A percentile compares a stretch with the other conserved stretches of the same genome.
phyloP scores from a whole-genome alignment of 2,329 filamentous ascomycete species.

The Fusarium solani-melongenae region DNA sequence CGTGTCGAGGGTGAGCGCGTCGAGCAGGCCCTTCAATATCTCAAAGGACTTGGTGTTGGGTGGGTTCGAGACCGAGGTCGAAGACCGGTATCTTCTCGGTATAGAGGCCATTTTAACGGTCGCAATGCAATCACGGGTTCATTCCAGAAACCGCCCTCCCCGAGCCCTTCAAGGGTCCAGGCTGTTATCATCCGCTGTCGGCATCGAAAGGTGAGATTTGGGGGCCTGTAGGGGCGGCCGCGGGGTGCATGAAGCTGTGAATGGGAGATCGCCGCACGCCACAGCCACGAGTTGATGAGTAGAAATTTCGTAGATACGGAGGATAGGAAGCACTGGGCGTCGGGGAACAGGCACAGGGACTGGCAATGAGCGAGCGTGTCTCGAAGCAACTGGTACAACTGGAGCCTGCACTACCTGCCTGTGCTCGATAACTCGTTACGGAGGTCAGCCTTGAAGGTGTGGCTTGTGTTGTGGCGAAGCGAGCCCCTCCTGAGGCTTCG shows the following conservation, averaged over 20 bases:
- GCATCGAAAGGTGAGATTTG: constrained; percentile 49
- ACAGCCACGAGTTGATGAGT: constrained; percentile 11
- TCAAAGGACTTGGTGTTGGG: constrained; percentile 70
- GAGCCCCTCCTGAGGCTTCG: constrained; percentile 36
- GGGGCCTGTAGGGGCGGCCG: constrained; percentile 40
- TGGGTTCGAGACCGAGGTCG: constrained; percentile 69
- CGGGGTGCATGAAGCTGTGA: constrained; percentile 44
- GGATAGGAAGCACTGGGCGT: background rate
- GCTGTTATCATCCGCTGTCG: constrained; percentile 44
- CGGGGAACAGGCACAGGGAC: constrained; percentile 8
- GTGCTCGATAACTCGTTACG: constrained; percentile 39
- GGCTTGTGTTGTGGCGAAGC: constrained; percentile 39
- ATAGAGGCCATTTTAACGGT: constrained; percentile 60
- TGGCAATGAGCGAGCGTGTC: constrained; percentile 37
- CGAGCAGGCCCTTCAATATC: constrained; percentile 66
- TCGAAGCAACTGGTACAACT: constrained; percentile 37
- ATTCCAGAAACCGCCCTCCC: constrained; percentile 44
- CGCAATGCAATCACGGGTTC: constrained; percentile 34
- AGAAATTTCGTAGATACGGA: background rate
- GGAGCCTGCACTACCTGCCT: constrained; percentile 44
- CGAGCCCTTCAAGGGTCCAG: constrained; percentile 54
- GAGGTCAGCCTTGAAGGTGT: constrained; percentile 47
- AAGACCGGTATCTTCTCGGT: constrained; percentile 70
- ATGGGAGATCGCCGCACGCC: constrained; percentile 9
- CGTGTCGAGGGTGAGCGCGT: constrained; percentile 53